Evolutionary conservation across 768 basidiomycete species (phyloP).

Genomic region (Serendipita vermifera): DNA sequence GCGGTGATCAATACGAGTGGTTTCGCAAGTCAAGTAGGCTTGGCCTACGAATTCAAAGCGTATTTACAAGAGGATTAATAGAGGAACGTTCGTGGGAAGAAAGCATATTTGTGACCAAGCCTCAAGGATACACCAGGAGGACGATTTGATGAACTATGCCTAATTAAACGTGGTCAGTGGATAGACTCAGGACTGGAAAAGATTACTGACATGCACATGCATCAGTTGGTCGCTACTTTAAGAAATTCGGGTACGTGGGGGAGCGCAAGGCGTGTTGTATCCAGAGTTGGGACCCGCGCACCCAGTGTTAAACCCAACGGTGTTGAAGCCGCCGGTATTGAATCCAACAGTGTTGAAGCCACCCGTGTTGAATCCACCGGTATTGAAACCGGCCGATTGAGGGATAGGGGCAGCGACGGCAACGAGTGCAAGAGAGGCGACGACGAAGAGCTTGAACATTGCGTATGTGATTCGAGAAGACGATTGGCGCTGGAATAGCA

Average conservation of each 20-base stretch:
- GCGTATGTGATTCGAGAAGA: too few species aligned
- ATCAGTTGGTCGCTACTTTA: background rate
- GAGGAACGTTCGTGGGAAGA: background rate
- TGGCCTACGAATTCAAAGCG: background rate
- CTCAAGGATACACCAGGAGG: too few species aligned
- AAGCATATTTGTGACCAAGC: background rate
- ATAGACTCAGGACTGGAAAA: background rate
- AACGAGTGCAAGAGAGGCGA: background rate
- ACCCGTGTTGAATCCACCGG: background rate
- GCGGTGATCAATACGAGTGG: background rate
- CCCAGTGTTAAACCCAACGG: background rate
- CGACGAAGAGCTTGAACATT: too few species aligned
- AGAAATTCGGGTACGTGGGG: background rate
- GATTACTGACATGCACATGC: background rate
- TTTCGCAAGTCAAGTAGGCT: background rate
- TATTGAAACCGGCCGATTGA: background rate
- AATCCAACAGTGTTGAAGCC: conserved; percentile 1
- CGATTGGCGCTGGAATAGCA: background rate
- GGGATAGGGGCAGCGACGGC: background rate
- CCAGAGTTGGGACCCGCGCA: too few species aligned
- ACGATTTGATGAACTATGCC: too few species aligned
- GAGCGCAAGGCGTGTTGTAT: background rate
- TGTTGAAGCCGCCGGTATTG: background rate
- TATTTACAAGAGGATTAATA: background rate
- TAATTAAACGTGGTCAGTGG: too few species aligned